Evolutionary conservation across 768 basidiomycete species (phyloP), one percentile per base, ranked within the genome.

Genomic region (Lactarius sp.): DNA sequence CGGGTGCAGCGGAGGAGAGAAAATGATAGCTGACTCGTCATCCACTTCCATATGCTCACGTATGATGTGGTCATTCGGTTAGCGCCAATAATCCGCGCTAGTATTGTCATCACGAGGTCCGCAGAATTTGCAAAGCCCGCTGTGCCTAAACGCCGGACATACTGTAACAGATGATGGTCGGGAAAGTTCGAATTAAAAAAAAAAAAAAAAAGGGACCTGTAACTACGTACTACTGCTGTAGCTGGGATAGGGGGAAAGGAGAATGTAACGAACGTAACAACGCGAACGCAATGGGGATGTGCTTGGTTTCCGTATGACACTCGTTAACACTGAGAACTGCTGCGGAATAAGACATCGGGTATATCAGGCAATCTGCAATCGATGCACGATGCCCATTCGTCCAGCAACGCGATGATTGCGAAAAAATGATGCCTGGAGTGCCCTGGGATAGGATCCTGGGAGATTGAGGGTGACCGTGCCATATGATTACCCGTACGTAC

Each of bases 391-490:
- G 27, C 27, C 27, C 27, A 27, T 27, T 27, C 27, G 27, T 27
- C 37, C 37, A 6, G 37, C 41, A 42, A 18, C 6, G 18, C 18
- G 42, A 6, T 44, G 42, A n/a, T 16, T 20, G n/a, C 20, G 41
- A 56, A 42, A 42, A 42, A 52, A 63, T 16, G 41, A 44, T 44
- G 14, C 16, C 27, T 2, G 27, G 27, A 2, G 27, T 27, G 2
- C 27, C 27, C 27, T 27, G 27, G 27, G 27, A 27, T 27, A 27
- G 14, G 41, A 59, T 22, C 52, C 58, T 60, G 58, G 53, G 58
- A 55, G 63, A 61, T 41, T 56, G 64, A 13, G 47, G 22, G 14
- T 51, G 54, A 52, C 46, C 46, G 64, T 44, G 46, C 22, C 36
- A 37, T 37, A 37, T 37, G 36, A 10, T 7, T 37, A 27, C 27